phyloP scores from a whole-genome alignment of 2,329 filamentous ascomycete genomes.

The Cryphonectria nitschkei region DNA sequence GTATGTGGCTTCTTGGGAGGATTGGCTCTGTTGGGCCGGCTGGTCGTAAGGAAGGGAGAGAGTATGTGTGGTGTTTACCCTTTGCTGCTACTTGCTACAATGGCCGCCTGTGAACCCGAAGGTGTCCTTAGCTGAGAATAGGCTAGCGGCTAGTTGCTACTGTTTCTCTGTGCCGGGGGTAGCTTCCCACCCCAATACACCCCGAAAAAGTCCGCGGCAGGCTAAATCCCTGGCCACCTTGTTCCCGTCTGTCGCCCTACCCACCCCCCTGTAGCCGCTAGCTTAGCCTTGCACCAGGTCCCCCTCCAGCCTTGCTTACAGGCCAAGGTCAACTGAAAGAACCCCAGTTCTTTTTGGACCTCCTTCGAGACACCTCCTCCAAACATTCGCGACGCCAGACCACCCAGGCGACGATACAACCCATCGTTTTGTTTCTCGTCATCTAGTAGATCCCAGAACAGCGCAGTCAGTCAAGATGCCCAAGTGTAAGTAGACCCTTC shows the following conservation, averaged over 20 bases:
- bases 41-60: background rate
- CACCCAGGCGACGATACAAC: background rate
- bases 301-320: slow-evolving; percentile 26
- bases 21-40: background rate
- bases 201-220: background rate
- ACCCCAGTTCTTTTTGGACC: slow-evolving; percentile 23
- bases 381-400: slow-evolving; percentile 15
- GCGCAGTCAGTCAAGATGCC: slow-evolving; percentile 65
- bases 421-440: background rate
- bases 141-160: slow-evolving; percentile 20
- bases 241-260: too few relatives aligned
- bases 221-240: background rate
- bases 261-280: background rate
- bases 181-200: slow-evolving; percentile 8
- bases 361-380: background rate
- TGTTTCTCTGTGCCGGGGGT: background rate
- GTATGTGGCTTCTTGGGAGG: background rate
- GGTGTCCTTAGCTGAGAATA: slow-evolving; percentile 26
- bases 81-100: background rate
- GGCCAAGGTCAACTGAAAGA: background rate
- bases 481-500: slow-evolving; percentile 69
- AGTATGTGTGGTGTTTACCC: background rate
- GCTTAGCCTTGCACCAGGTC: slow-evolving; percentile 15
- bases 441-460: slow-evolving; percentile 7
- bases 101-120: slow-evolving; percentile 14